phyloP scores from a whole-genome alignment of 2,329 filamentous ascomycete genomes.

The Phoma sp. region DNA sequence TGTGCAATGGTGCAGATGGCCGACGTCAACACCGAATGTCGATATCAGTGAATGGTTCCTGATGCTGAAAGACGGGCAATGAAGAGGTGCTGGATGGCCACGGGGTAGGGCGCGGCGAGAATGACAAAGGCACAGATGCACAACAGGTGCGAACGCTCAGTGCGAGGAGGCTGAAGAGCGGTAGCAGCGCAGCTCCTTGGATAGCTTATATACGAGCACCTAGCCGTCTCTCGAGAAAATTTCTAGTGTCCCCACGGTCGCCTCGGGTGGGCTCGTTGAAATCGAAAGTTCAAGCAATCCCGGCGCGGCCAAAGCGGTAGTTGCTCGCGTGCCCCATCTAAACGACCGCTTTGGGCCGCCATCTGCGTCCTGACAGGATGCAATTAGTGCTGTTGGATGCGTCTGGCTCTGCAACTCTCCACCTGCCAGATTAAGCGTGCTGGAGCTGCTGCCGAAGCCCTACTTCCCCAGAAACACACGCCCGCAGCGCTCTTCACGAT shows the following conservation, averaged over 20 bases:
- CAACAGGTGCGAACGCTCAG: conserved; percentile 13
- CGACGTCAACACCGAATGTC: conserved; percentile 1
- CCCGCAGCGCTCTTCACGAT: neutral
- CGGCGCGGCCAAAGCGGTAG: conserved; percentile 7
- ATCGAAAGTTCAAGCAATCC: conserved; percentile 17
- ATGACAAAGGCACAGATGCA: conserved; percentile 11
- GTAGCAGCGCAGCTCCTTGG: neutral
- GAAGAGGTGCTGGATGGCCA: neutral
- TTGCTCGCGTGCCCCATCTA: conserved; percentile 12
- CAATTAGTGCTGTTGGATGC: conserved; percentile 4
- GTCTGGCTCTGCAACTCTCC: conserved; percentile 1
- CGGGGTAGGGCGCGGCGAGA: conserved; percentile 1
- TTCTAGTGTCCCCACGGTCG: conserved; percentile 30
- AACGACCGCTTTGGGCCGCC: conserved; percentile 6
- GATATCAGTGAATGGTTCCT: conserved; percentile 4
- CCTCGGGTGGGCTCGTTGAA: conserved; percentile 21
- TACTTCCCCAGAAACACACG: conserved; percentile 13
- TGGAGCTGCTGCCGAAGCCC: conserved; percentile 5
- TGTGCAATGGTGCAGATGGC: neutral
- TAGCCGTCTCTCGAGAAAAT: conserved; percentile 25
- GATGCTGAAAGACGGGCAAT: neutral
- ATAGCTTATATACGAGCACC: conserved; percentile 27
- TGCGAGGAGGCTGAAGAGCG: conserved; percentile 6
- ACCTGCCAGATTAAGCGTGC: conserved; percentile 2
- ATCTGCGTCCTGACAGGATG: conserved; percentile 10